Evolutionary conservation across 371 early-diverging fungal genomes (phyloP).

Genomic region (Nematocida parisii): DNA sequence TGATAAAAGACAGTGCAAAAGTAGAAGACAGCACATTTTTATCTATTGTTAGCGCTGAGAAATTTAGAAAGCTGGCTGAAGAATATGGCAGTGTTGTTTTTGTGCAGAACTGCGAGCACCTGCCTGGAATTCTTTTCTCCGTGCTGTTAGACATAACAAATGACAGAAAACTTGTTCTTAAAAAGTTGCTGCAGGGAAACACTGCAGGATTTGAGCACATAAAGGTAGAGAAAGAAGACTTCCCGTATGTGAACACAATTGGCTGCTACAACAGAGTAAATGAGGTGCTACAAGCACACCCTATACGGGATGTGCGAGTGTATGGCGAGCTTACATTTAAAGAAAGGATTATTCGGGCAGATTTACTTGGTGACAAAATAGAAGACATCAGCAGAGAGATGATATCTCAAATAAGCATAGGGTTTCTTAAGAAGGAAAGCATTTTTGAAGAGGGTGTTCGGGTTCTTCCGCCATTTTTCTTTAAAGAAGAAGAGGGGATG

Average conservation of each 20-base stretch:
- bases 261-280: slow-evolving; percentile 30
- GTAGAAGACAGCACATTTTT: slow-evolving; percentile 3
- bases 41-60: background rate
- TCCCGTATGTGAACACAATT: slow-evolving; percentile 28
- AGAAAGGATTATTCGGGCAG: slow-evolving; percentile 33
- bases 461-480: slow-evolving; percentile 21
- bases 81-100: background rate
- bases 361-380: background rate
- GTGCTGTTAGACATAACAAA: background rate
- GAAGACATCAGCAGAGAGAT: slow-evolving; percentile 8
- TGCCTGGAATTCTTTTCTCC: slow-evolving; percentile 1
- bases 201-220: slow-evolving; percentile 12
- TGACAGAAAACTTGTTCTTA: slow-evolving; percentile 17
- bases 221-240: slow-evolving; percentile 4
- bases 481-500: slow-evolving; percentile 3
- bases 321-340: slow-evolving; percentile 24
- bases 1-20: slow-evolving; percentile 7
- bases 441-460: slow-evolving; percentile 16
- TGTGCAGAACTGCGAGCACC: background rate
- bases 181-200: slow-evolving; percentile 16
- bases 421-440: slow-evolving; percentile 14
- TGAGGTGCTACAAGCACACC: slow-evolving; percentile 1
- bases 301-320: background rate
- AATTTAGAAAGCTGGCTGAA: background rate
- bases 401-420: background rate